These are phyloP conservation scores for Mycocentrospora acerina DNA, from an alignment of 2,329 filamentous ascomycete species.

Conservation along the genomic window DNA sequence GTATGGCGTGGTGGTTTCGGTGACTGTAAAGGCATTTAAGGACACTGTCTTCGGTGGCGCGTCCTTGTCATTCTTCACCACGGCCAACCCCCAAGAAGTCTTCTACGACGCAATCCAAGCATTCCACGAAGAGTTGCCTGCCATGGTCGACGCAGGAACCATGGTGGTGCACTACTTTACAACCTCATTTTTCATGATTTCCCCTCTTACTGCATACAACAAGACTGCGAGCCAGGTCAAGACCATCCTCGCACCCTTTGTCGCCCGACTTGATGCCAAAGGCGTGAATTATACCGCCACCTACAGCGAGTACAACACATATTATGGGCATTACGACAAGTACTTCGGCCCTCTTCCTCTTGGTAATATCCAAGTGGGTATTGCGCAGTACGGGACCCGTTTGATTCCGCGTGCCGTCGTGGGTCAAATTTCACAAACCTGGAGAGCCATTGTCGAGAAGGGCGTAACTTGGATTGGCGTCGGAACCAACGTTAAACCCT, in stretches of 20 bases:
- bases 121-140: conserved; percentile 20
- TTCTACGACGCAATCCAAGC: conserved; percentile 22
- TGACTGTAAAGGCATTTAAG: conserved; percentile 23
- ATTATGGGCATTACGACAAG: conserved; percentile 26
- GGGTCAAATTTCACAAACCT: conserved; percentile 12
- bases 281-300: conserved; percentile 14
- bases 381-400: conserved; percentile 18
- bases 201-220: conserved; percentile 24
- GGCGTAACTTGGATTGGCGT: conserved; percentile 24
- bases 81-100: conserved; percentile 9
- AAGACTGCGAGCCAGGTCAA: conserved; percentile 14
- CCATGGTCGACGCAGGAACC: conserved; percentile 20
- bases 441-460: conserved; percentile 15
- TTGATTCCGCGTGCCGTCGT: conserved; percentile 19
- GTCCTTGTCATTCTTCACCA: conserved; percentile 12
- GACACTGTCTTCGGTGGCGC: conserved; percentile 18
- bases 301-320: conserved; percentile 15
- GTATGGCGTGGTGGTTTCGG: conserved; percentile 24
- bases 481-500: conserved; percentile 12
- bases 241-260: conserved; percentile 18
- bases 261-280: conserved; percentile 11
- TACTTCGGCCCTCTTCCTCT: conserved; percentile 23
- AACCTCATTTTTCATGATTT: conserved; percentile 15
- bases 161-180: conserved; percentile 20
- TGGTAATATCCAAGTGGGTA: conserved; percentile 22